phyloP scores from a whole-genome alignment of 768 basidiomycete species.

The Russula abietina region DNA sequence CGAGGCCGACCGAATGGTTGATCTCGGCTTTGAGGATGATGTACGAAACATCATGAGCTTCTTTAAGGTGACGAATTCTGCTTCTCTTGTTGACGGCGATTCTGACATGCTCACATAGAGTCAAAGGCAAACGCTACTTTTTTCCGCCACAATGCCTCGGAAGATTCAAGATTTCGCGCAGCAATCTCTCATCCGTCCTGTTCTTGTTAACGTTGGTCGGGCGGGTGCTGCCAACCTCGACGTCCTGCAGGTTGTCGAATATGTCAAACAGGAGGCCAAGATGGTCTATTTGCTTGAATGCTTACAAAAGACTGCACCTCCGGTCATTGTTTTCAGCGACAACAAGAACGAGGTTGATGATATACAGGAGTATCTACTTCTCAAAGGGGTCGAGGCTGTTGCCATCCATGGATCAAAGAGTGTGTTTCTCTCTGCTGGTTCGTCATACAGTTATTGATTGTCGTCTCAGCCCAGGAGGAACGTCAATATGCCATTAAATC shows the following conservation, averaged over 20 bases:
- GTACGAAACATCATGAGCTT: conserved; percentile 99
- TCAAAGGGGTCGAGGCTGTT: conserved; percentile 97
- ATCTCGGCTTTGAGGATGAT: conserved; percentile 97
- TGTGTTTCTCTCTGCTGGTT: conserved; percentile 34
- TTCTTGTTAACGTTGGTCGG: conserved; percentile 95
- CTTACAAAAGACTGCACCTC: conserved; percentile 95
- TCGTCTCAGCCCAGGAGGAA: conserved; percentile 81
- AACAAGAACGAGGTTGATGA: conserved; percentile 99
- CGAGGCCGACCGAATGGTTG: conserved; percentile 99
- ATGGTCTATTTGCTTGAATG: conserved; percentile 99
- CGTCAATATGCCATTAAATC: conserved; percentile 98
- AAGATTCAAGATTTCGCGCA: conserved; percentile 99
- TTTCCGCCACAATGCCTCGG: conserved; percentile 98
- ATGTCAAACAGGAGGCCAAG: conserved; percentile 99
- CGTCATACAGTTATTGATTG: background rate
- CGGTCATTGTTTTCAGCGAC: conserved; percentile 96
- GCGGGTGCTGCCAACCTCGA: conserved; percentile 97
- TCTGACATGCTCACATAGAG: conserved; percentile 41
- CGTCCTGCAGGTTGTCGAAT: conserved; percentile 94
- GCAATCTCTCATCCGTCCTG: conserved; percentile 89
- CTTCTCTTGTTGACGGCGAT: background rate
- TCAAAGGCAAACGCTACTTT: conserved; percentile 93
- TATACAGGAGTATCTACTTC: conserved; percentile 93
- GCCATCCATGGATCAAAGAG: conserved; percentile 98
- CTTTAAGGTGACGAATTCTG: conserved; percentile 62